Conservation (phyloP, 306 rosid genomes). For the Cucurbita moschata region DNA sequence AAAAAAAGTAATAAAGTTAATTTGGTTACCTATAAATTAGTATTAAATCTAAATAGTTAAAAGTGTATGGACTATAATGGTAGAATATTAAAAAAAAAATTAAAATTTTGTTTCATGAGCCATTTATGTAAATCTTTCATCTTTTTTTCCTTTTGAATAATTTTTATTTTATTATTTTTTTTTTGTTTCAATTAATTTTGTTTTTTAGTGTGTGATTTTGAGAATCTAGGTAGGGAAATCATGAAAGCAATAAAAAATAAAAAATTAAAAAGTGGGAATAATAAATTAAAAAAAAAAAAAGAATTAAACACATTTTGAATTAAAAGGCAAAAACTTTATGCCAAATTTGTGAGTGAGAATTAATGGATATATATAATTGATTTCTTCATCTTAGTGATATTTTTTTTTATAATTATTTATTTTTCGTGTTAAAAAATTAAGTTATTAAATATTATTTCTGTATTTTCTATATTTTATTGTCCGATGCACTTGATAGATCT, state of each 20-base stretch:
- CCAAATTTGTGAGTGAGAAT: neutral
- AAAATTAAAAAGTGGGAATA: neutral
- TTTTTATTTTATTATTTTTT: neutral
- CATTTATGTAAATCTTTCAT: constrained; percentile 4
- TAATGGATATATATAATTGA: neutral
- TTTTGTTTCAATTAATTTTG: neutral
- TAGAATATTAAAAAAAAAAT: too few species aligned
- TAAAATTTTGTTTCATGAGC: neutral
- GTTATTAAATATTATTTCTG: too few species aligned
- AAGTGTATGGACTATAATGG: too few species aligned
- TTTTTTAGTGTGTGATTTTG: neutral
- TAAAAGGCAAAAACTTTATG: constrained; percentile 5
- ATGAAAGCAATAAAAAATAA: neutral
- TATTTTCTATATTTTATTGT: too few species aligned
- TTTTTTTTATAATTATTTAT: too few species aligned
- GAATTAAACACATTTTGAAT: neutral
- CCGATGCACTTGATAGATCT: too few species aligned
- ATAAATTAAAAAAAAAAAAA: neutral
- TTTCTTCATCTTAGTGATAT: too few species aligned
- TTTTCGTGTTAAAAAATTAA: too few species aligned
- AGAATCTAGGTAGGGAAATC: constrained; percentile 4
- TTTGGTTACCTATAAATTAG: too few species aligned
- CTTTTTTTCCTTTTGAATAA: neutral
- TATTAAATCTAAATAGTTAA: too few species aligned
- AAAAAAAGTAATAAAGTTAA: too few species aligned